Conservation (phyloP, 2,329 filamentous ascomycete genomes). For the Colletotrichum euphorbiae region DNA sequence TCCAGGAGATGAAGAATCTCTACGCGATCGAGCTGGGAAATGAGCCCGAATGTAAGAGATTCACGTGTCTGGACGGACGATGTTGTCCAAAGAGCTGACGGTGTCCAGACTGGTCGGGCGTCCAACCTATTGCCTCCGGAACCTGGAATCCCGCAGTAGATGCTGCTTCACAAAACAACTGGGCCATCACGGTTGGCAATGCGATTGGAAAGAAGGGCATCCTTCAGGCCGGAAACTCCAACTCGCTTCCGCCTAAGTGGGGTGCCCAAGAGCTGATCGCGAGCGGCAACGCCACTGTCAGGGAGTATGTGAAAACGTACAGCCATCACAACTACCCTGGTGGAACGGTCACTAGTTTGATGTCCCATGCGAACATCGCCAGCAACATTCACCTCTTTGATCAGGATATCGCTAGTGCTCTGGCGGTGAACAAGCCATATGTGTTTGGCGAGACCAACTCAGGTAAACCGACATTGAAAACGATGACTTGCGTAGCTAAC, state of each 20-base stretch:
- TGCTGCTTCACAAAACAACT: conserved; percentile 53
- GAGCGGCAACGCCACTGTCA: conserved; percentile 50
- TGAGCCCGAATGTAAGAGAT: conserved; percentile 63
- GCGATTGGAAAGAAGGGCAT: conserved; percentile 49
- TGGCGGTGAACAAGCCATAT: conserved; percentile 54
- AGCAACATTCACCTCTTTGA: conserved; percentile 51
- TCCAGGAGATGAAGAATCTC: conserved; percentile 59
- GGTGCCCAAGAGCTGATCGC: conserved; percentile 53
- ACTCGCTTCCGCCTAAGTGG: conserved; percentile 51
- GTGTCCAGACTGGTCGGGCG: conserved; percentile 49
- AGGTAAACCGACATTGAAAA: conserved; percentile 46
- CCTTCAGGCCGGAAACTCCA: conserved; percentile 56
- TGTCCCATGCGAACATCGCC: conserved; percentile 57
- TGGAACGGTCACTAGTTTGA: conserved; percentile 54
- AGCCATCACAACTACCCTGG: conserved; percentile 63
- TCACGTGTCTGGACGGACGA: neutral
- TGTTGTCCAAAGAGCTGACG: neutral
- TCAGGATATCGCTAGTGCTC: conserved; percentile 54
- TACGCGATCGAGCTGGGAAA: conserved; percentile 68
- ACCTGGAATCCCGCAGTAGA: conserved; percentile 52
- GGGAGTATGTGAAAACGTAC: conserved; percentile 55
- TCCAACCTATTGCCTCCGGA: conserved; percentile 53
- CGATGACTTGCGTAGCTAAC: neutral
- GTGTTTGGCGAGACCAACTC: conserved; percentile 64
- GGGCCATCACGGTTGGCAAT: conserved; percentile 51